These are phyloP conservation scores for Coemansia sp. DNA, from an alignment of 192 early-diverging fungal species.

Conservation along the genomic window DNA sequence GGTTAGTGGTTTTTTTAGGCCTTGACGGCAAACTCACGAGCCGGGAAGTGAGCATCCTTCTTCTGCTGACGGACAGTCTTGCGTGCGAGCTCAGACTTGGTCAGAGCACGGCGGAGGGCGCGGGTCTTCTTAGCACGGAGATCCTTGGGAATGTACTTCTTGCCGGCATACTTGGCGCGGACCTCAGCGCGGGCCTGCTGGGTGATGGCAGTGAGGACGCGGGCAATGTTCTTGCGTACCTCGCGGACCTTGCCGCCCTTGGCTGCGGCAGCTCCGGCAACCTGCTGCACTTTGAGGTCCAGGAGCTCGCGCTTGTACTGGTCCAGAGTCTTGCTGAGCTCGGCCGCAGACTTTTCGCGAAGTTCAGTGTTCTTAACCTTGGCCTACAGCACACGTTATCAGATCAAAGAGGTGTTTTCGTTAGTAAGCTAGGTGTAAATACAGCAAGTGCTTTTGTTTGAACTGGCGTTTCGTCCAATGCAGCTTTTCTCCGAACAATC, in stretches of 20 bases:
- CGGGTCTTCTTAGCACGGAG: conserved; percentile 99
- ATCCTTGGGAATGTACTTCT: conserved; percentile 96
- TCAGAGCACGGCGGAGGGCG: conserved; percentile 95
- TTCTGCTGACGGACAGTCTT: conserved; percentile 91
- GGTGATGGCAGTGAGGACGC: conserved; percentile 94
- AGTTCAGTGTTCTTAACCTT: conserved; percentile 93
- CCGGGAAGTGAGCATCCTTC: conserved; percentile 87
- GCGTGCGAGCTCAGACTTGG: conserved; percentile 72
- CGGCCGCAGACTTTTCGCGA: conserved; percentile 91
- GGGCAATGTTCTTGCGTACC: conserved; percentile 92
- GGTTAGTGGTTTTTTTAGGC: conserved; percentile 58
- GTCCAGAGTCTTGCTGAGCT: conserved; percentile 89
- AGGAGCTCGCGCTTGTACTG: conserved; percentile 94
- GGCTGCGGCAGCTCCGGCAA: conserved; percentile 70
- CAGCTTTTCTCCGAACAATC: no score
- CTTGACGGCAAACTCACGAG: conserved; percentile 90
- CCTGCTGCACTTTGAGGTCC: conserved; percentile 93
- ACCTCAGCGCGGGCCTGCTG: conserved; percentile 90
- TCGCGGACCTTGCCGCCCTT: conserved; percentile 72
- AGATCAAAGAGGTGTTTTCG: background rate
- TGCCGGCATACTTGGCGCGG: conserved; percentile 88
- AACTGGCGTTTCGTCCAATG: no score
- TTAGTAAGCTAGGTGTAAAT: background rate
- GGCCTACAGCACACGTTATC: conserved; percentile 54
- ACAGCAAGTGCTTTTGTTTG: no score